These are phyloP conservation scores for Cyclotella sp. DNA, from an alignment of 108 stramenopile genomes.

Conservation along the genomic window DNA sequence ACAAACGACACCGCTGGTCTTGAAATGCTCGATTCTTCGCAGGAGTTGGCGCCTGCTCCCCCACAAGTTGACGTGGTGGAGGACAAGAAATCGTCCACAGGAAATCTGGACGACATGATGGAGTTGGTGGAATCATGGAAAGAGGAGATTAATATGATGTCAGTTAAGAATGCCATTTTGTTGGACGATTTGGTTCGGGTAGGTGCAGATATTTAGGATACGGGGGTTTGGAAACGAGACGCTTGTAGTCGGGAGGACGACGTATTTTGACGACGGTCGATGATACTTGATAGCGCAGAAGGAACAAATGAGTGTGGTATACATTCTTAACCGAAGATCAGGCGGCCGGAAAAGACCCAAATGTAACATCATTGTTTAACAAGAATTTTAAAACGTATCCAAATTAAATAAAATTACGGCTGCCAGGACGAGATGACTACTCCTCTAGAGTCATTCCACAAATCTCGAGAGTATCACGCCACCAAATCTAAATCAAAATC, in stretches of 20 bases:
- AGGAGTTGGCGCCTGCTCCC: too few species aligned
- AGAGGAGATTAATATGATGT: constrained; percentile 49
- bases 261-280: not conserved
- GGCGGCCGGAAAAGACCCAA: too few species aligned
- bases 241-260: not conserved
- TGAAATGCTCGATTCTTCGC: too few species aligned
- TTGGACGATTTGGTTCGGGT: constrained; percentile 50
- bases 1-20: not conserved
- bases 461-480: constrained; percentile 31
- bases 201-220: constrained; percentile 39
- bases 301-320: too few species aligned
- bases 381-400: too few species aligned
- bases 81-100: not conserved
- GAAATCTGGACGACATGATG: constrained; percentile 19
- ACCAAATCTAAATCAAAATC: constrained; percentile 90
- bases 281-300: not conserved
- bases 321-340: too few species aligned
- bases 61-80: not conserved
- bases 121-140: constrained; percentile 40
- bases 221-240: not conserved
- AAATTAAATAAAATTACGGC: too few species aligned
- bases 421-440: too few species aligned
- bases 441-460: too few species aligned
- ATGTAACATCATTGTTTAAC: too few species aligned
- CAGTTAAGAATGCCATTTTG: constrained; percentile 50